A percentile compares a stretch with the other conserved stretches of the same genome.
phyloP scores from a whole-genome alignment of 2,329 filamentous ascomycete genomes.

The Monosporascus sp. region DNA sequence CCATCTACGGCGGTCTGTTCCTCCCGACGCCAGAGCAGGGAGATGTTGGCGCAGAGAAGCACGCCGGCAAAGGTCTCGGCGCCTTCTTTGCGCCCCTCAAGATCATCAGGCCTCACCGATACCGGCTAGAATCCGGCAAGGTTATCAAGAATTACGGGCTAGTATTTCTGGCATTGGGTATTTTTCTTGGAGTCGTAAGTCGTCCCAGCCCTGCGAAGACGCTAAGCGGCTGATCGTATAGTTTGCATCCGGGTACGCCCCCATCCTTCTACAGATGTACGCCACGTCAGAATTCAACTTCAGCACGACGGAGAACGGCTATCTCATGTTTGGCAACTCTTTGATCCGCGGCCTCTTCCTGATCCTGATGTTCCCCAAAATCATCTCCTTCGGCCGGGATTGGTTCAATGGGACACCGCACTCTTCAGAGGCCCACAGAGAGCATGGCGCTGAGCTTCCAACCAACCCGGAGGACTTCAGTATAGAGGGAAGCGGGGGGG shows the following conservation, averaged over 20 bases:
- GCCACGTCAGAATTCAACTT: slow-evolving; percentile 52
- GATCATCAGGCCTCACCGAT: slow-evolving; percentile 54
- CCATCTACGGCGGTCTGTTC: slow-evolving; percentile 34
- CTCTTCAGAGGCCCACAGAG: slow-evolving; percentile 1
- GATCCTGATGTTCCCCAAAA: slow-evolving; percentile 47
- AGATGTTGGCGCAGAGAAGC: slow-evolving; percentile 10
- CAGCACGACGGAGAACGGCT: slow-evolving; percentile 50
- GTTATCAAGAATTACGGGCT: slow-evolving; percentile 55
- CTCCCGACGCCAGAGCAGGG: slow-evolving; percentile 32
- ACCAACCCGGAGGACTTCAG: slow-evolving; percentile 20
- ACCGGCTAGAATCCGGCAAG: slow-evolving; percentile 45
- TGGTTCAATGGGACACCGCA: slow-evolving; percentile 25
- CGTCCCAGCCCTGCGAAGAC: neutral
- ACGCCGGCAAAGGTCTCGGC: slow-evolving; percentile 33
- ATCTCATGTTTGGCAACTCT: slow-evolving; percentile 51
- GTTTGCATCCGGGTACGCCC: slow-evolving; percentile 64
- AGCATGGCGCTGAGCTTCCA: slow-evolving; percentile 10
- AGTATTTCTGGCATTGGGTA: slow-evolving; percentile 57
- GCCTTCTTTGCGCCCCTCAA: slow-evolving; percentile 59
- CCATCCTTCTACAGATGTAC: slow-evolving; percentile 56
- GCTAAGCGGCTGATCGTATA: slow-evolving; percentile 14
- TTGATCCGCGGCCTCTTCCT: slow-evolving; percentile 51
- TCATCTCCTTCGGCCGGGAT: slow-evolving; percentile 43
- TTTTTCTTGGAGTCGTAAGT: slow-evolving; percentile 59
- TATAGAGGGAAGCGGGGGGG: slow-evolving; percentile 13